Conservation (phyloP, 202 grass and related monocot genomes). For the Schoenoplectus triqueter region DNA sequence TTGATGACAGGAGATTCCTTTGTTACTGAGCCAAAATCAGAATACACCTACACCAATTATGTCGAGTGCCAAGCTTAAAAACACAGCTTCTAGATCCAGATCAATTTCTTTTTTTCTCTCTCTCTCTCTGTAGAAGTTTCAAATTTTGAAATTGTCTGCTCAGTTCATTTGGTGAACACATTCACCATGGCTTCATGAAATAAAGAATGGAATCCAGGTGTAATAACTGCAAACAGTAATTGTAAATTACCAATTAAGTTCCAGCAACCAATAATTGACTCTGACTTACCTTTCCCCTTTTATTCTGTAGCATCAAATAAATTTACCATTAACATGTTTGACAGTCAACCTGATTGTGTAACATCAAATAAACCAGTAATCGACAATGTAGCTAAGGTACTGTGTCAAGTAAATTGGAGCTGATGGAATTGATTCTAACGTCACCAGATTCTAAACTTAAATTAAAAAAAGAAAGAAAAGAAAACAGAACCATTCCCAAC, state of each 20-base stretch:
- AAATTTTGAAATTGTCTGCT: constrained; percentile 86
- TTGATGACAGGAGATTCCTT: constrained; percentile 99
- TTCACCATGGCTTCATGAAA: constrained; percentile 94
- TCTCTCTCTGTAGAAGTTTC: constrained; percentile 55
- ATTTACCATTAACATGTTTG: neutral
- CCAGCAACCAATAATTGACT: neutral
- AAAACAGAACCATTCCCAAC: neutral
- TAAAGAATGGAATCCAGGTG: constrained; percentile 88
- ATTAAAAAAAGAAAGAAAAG: neutral
- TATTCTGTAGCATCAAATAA: neutral
- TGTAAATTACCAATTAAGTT: neutral
- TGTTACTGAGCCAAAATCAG: constrained; percentile 91
- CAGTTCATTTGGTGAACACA: constrained; percentile 77
- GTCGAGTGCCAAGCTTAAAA: constrained; percentile 95
- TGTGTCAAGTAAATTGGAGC: neutral
- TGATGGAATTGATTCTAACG: neutral
- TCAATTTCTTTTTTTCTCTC: constrained; percentile 46
- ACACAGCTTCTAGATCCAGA: constrained; percentile 90
- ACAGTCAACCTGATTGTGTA: neutral
- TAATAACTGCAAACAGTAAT: constrained; percentile 67
- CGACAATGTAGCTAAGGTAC: neutral
- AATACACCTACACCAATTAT: constrained; percentile 97
- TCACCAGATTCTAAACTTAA: neutral
- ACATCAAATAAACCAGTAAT: too few relatives aligned
- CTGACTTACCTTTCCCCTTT: neutral